Evolutionary conservation across 2,329 filamentous ascomycete species (phyloP), one percentile per base, ranked within the genome.

Genomic region (Aureobasidium pullulans): DNA sequence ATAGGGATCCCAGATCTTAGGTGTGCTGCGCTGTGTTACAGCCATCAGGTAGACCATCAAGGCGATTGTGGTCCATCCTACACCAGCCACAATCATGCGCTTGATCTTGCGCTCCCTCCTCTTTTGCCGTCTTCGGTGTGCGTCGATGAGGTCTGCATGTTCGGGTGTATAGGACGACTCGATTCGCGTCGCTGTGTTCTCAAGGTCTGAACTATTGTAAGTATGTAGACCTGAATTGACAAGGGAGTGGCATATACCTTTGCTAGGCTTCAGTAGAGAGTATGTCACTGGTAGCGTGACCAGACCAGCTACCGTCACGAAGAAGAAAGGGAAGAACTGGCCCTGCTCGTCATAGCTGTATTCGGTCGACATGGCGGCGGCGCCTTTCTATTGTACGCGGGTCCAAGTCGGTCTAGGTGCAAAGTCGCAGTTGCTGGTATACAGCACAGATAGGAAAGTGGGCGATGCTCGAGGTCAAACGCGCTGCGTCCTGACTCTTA

Each of bases 241-340:
- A 19, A 48, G 4, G 32, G 3, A 32, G 16, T 34, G 54, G 6
- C 9, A 6, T 10, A 9, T 9, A 84, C 81, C 79, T 78, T 85
- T 89, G 73, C 83, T 88, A 46, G 90, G 85, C 71, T 87, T 88
- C 69, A 96, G 81, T 67, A 96, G 85, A 65, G 86, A 89, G 76
- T 95, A 96, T 68, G 93, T 96, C 69, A 96, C 82, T 43, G 63
- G 62, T 40, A 64, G 58, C 36, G 94, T 96, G 75, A 96, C 83
- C 66, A 99, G 84, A 70, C 87, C 86, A 63, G 88, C 85, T 69
- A 97, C 82, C 44, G 92, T 96, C 72, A 96, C 86, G 76, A 97
- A 87, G 80, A 99, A 99, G 83, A 96, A 96, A 66, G 95, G 94
- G 81, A 96, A 99, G 80, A 96, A 96, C 83, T 96, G 90, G 68